Evolutionary conservation across 805 yeast genomes (phyloP).

Genomic region (Candida insectalens): DNA sequence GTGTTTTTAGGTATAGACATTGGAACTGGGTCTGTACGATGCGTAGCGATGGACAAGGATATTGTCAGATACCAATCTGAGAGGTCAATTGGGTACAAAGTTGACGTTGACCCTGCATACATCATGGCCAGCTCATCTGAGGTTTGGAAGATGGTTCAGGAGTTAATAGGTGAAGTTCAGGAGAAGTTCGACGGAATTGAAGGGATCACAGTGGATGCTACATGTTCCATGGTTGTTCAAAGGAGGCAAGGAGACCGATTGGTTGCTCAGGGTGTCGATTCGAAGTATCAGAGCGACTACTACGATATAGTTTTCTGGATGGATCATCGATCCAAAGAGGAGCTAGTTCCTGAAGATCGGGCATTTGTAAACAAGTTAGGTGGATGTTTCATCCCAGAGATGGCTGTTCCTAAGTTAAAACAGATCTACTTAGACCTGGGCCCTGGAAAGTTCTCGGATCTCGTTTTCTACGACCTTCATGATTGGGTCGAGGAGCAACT

Average conservation of each 20-base stretch:
- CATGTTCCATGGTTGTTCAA: constrained; percentile 3
- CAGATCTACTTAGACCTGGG: constrained; percentile 24
- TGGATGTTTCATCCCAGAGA: constrained; percentile 36
- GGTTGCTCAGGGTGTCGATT: not conserved
- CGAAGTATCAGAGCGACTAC: not conserved
- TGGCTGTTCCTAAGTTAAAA: constrained; percentile 46
- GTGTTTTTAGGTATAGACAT: not conserved
- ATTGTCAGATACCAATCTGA: constrained; percentile 24
- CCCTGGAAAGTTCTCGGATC: constrained; percentile 9
- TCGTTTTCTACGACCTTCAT: constrained; percentile 41
- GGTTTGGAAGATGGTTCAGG: constrained; percentile 1
- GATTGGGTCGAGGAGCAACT: constrained; percentile 29
- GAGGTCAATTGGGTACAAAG: constrained; percentile 14
- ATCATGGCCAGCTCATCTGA: constrained; percentile 2
- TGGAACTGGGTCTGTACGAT: constrained; percentile 3
- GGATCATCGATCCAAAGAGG: constrained; percentile 2
- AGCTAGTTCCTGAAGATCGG: not conserved
- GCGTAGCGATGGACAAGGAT: constrained; percentile 5
- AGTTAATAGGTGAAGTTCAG: not conserved
- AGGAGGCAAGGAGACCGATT: not conserved
- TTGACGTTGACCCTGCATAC: not conserved
- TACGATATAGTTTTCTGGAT: constrained; percentile 4
- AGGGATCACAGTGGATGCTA: constrained; percentile 3
- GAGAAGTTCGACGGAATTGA: not conserved
- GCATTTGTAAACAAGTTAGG: constrained; percentile 4